Evolutionary conservation across 202 grass and related monocot species (phyloP).

Genomic region (Setaria italica): DNA sequence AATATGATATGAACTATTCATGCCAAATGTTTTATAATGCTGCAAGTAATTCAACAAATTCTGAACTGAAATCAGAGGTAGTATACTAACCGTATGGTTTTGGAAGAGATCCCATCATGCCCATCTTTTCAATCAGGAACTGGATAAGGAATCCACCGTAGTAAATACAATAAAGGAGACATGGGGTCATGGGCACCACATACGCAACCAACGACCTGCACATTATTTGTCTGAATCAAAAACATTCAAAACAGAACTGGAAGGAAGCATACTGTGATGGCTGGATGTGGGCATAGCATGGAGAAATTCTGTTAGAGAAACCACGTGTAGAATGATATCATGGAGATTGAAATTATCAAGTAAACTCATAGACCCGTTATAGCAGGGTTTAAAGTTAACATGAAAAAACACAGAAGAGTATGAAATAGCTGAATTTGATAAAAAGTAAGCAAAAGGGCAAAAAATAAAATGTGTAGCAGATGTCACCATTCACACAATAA

Average conservation of each 20-base stretch:
- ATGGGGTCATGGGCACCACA: conserved; percentile 79
- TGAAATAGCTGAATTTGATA: neutral
- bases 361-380: neutral
- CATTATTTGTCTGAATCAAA: conserved; percentile 49
- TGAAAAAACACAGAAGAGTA: neutral
- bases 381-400: neutral
- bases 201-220: conserved; percentile 76
- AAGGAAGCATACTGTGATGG: neutral
- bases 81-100: conserved; percentile 85
- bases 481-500: neutral
- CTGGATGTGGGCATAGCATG: conserved; percentile 13
- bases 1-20: conserved; percentile 28
- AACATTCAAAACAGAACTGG: conserved; percentile 16
- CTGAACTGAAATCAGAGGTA: conserved; percentile 46
- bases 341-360: conserved; percentile 25
- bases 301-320: conserved; percentile 16
- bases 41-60: conserved; percentile 11
- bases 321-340: neutral
- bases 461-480: neutral
- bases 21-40: conserved; percentile 28
- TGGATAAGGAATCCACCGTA: conserved; percentile 93
- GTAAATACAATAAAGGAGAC: conserved; percentile 76
- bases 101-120: conserved; percentile 98
- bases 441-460: neutral
- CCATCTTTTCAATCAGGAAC: conserved; percentile 97